Conservation (phyloP, 331 rosid genomes). For the Phaseolus coccineus region DNA sequence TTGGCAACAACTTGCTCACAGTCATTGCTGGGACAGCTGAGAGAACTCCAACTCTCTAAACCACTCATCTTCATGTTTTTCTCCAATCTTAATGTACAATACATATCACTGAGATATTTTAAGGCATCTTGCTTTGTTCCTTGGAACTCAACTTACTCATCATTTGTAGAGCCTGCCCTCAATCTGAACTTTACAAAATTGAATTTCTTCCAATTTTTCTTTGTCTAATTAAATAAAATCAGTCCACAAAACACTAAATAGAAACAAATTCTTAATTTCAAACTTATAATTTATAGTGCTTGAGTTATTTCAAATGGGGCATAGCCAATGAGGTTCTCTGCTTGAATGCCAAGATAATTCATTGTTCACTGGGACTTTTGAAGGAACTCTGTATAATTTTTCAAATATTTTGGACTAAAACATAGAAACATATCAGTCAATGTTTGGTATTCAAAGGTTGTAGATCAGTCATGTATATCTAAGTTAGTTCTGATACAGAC, state of each 20-base stretch:
- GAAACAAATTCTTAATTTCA: not conserved
- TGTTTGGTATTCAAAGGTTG: not conserved
- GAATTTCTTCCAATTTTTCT: conserved; percentile 7
- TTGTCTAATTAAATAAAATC: not conserved
- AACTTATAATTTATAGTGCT: not conserved
- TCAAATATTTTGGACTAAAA: not conserved
- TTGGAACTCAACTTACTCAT: conserved; percentile 34
- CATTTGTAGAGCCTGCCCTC: too few relatives aligned
- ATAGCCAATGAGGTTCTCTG: not conserved
- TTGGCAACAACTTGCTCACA: conserved; percentile 97
- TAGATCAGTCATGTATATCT: not conserved
- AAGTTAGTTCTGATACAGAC: not conserved
- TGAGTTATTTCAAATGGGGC: not conserved
- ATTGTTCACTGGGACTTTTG: not conserved
- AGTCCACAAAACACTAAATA: not conserved
- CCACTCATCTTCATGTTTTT: conserved; percentile 39
- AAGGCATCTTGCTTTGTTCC: conserved; percentile 54
- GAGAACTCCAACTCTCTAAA: conserved; percentile 88
- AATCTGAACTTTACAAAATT: not conserved
- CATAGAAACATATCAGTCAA: not conserved
- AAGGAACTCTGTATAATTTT: not conserved
- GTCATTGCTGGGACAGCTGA: conserved; percentile 80
- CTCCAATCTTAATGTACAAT: conserved; percentile 59
- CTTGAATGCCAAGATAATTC: not conserved
- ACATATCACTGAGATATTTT: conserved; percentile 52